Conservation (phyloP, 2,329 filamentous ascomycete genomes). For the Teratosphaeria nubilosa region DNA sequence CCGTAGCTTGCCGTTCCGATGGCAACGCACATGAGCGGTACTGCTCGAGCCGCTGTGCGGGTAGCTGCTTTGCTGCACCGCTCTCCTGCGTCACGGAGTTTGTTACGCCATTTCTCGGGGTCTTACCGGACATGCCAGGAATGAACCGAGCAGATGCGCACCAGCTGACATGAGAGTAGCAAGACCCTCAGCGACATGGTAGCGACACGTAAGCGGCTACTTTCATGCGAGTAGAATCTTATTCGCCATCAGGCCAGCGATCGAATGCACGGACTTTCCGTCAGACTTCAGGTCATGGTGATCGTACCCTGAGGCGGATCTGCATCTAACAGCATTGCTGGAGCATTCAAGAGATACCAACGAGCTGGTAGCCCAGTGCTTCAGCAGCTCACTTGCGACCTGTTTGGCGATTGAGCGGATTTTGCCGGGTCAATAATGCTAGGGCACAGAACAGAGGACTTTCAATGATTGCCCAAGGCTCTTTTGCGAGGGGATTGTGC, state of each 20-base stretch:
- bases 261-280: neutral
- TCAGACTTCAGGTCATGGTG: neutral
- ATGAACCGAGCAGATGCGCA: neutral
- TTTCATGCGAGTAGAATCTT: neutral
- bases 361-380: neutral
- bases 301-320: neutral
- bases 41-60: neutral
- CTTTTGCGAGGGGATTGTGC: neutral
- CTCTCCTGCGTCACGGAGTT: neutral
- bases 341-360: neutral
- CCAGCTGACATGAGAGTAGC: neutral
- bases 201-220: neutral
- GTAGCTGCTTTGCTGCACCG: neutral
- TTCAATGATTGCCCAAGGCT: neutral
- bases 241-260: neutral
- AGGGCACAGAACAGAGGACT: neutral
- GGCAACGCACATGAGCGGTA: neutral
- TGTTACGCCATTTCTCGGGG: neutral
- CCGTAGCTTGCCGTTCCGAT: neutral
- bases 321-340: neutral
- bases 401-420: neutral
- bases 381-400: neutral
- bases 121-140: neutral
- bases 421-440: neutral
- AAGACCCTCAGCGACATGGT: neutral